These are phyloP conservation scores for Pseudogymnoascus sp. DNA, from an alignment of 2,329 filamentous ascomycete genomes.

Conservation along the genomic window DNA sequence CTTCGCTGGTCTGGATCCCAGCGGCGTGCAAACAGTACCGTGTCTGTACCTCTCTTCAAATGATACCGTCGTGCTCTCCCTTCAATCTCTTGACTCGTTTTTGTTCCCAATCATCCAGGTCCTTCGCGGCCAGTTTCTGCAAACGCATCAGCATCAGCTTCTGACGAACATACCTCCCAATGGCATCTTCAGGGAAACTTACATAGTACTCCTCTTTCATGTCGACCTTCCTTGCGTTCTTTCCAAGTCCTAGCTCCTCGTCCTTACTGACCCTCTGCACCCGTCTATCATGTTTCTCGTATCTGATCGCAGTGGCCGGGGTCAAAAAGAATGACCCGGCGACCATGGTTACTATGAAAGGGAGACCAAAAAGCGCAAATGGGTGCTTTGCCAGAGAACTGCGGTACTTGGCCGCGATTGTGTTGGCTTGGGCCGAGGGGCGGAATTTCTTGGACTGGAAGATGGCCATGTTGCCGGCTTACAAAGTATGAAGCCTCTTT, in stretches of 20 bases:
- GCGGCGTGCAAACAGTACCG: background rate
- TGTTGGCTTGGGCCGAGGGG: slow-evolving; percentile 54
- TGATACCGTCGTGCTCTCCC: slow-evolving; percentile 78
- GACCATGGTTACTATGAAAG: slow-evolving; percentile 84
- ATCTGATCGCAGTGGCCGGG: slow-evolving; percentile 84
- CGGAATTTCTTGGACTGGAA: slow-evolving; percentile 68
- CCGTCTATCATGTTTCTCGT: slow-evolving; percentile 86
- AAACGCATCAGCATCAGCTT: slow-evolving; percentile 13
- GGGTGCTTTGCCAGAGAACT: slow-evolving; percentile 66
- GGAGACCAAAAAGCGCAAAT: slow-evolving; percentile 87
- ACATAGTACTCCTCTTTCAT: slow-evolving; percentile 85
- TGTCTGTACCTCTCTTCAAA: background rate
- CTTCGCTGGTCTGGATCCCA: background rate
- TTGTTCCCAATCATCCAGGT: slow-evolving; percentile 94
- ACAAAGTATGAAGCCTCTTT: background rate
- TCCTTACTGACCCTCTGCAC: slow-evolving; percentile 78
- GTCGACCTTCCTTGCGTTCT: slow-evolving; percentile 61
- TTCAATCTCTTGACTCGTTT: slow-evolving; percentile 83
- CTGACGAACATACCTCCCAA: background rate
- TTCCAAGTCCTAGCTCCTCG: slow-evolving; percentile 76
- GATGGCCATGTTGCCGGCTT: slow-evolving; percentile 40
- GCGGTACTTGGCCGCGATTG: slow-evolving; percentile 70
- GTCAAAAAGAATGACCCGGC: slow-evolving; percentile 91
- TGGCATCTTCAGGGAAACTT: slow-evolving; percentile 31
- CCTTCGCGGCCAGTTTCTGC: slow-evolving; percentile 75